Conservation (phyloP, 345 rosid species). For the Euclidium syriacum region DNA sequence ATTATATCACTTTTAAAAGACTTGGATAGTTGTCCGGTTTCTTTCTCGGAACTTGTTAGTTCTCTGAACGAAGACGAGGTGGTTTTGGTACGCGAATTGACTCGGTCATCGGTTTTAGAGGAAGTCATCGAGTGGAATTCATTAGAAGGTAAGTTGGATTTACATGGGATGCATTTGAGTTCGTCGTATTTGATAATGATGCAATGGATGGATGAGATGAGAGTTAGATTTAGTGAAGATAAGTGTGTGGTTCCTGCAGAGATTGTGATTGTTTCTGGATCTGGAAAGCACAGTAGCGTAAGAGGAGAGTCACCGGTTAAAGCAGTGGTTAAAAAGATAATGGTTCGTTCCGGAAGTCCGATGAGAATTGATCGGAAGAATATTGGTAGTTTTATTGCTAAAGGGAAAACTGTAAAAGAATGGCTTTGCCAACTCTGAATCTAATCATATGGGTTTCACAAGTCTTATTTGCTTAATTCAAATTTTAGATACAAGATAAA, state of each 20-base stretch:
- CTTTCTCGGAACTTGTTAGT: constrained; percentile 40
- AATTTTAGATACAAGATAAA: too few relatives aligned
- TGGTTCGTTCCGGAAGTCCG: constrained; percentile 49
- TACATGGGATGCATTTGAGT: constrained; percentile 79
- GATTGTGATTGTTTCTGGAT: constrained; percentile 62
- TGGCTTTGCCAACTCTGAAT: constrained; percentile 37
- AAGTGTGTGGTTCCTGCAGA: constrained; percentile 46
- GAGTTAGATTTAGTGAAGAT: constrained; percentile 33
- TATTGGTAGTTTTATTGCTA: constrained; percentile 62
- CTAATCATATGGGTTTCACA: not conserved
- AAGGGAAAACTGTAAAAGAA: constrained; percentile 50
- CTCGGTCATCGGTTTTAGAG: constrained; percentile 42
- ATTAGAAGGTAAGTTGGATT: constrained; percentile 61
- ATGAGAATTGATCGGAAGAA: constrained; percentile 72
- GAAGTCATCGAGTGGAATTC: constrained; percentile 50
- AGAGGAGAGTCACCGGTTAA: constrained; percentile 80
- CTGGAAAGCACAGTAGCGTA: constrained; percentile 61
- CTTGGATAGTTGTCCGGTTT: constrained; percentile 33
- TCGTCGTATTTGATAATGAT: constrained; percentile 66
- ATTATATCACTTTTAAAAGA: constrained; percentile 37
- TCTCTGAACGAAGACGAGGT: constrained; percentile 46
- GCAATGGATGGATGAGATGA: constrained; percentile 68
- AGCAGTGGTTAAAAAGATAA: constrained; percentile 46
- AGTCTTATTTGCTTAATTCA: not conserved
- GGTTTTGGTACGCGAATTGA: constrained; percentile 46